Conservation (phyloP, 2,329 filamentous ascomycete species). For the Mollisia scopiformis region DNA sequence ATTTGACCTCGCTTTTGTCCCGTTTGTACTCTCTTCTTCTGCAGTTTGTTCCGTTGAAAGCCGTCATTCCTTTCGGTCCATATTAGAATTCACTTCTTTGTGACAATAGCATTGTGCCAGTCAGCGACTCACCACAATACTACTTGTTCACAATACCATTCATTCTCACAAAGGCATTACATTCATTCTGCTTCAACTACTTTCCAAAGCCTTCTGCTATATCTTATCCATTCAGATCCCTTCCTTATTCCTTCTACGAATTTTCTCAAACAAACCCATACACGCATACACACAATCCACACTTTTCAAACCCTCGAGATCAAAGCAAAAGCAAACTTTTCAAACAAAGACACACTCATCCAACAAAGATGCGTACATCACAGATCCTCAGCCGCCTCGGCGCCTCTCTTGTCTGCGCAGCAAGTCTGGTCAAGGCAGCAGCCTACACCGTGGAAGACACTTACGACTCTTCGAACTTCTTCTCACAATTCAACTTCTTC, state of each 20-base stretch:
- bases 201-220: slow-evolving; percentile 2
- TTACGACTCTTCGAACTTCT: slow-evolving; percentile 47
- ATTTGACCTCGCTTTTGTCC: slow-evolving; percentile 12
- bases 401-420: slow-evolving; percentile 35
- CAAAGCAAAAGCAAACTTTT: background rate
- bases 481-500: slow-evolving; percentile 58
- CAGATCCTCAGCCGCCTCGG: slow-evolving; percentile 30
- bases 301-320: slow-evolving; percentile 12
- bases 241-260: background rate
- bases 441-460: slow-evolving; percentile 46
- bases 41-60: background rate
- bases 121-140: background rate
- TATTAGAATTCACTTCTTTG: slow-evolving; percentile 11
- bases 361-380: slow-evolving; percentile 25
- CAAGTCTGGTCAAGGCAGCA: slow-evolving; percentile 29
- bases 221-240: background rate
- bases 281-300: slow-evolving; percentile 1
- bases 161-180: slow-evolving; percentile 1
- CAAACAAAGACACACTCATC: slow-evolving; percentile 2
- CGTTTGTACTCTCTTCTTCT: background rate
- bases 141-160: slow-evolving; percentile 1
- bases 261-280: background rate
- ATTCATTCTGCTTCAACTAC: background rate
- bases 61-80: slow-evolving; percentile 39
- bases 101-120: background rate